Evolutionary conservation across 257 asterid species (phyloP), one percentile per base, ranked within the genome.

Genomic region (Marsdenia floribunda): DNA sequence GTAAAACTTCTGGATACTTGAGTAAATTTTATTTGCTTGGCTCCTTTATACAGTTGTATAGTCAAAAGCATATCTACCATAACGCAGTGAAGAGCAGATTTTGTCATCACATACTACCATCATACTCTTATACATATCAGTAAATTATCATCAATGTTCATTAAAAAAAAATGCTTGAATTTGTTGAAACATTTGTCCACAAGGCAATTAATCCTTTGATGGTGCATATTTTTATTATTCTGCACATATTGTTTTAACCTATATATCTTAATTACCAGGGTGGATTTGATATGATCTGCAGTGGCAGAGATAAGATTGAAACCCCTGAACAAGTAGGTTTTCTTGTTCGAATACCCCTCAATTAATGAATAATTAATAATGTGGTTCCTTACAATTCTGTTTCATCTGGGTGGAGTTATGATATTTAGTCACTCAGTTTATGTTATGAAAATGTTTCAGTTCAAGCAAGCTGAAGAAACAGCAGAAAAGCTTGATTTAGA

Each of bases 281-380:
- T 77, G 99, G 99, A 78, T 95, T 95, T 79, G 99, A 95, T 81
- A 95, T 95, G 99, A 92, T 92, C 73, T 88, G 97, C 88, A 95
- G 99, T 76, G 99, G 99, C 69, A 88, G 99, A 86, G 99, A 95
- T 88, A 95, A 92, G 86, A 95, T 95, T 77, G 99, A 95, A 84
- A 95, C 97, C 72, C 98, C 97, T 42, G 98, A 95, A 60, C 99
- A 95, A 90, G 99, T 88, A 46, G 37, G 63, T 11, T 55, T 64
- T 52, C 21, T 46, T 35, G 3, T 70, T 80, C 37, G 6, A 26
- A 50, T 74, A 80, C 70, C 29, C 60, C 35, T 13, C 4, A 22
- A 24, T 12, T 8, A 46, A 12, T 14, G 33, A 29, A 29, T 29
- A 29, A 29, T 29, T 29, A 49, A 52, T 54, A 46, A 5, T 47